Base-by-base conservation (phyloP, 257 asterid species). In the Thymus quinquecostatus region DNA sequence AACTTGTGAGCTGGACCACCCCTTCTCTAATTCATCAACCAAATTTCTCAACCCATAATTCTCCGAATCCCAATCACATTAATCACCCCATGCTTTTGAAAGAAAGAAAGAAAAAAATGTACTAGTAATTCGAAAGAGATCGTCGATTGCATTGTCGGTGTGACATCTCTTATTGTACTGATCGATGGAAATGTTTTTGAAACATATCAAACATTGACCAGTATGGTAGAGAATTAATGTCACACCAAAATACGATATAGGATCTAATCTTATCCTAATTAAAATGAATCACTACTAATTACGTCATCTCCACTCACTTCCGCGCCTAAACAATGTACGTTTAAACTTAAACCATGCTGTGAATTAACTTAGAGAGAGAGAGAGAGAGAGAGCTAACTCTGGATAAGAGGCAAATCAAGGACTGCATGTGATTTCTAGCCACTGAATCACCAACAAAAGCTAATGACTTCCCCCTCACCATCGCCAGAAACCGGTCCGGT, bases 401-500 rank as follows among this genome's bases (percentile, higher is more conserved):
- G 4, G 96, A 85, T 70, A 91, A 81, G 75, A 88, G 92, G 86
- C 97, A 91, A 21, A 91, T 79, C 83, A 91, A 64, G 8, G 97
- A 91, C 77, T 91, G 97, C 97, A 91, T 82, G 58, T 91, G 96
- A 79, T 91, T 91, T 49, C 96, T 86, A 4, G 90, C 94, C 4
- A 91, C 89, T 0, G 97, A 91, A 43, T 90, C 97, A 11, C 97
- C 97, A 10, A 91, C 87, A 58, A 91, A 86, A 0, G 94, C 97
- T 30, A 91, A 65, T 2, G 95, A 85, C 50, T 83, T 91, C 1
- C 96, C 94, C 74, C 77, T 73, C 0, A 91, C 83, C 40, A 89
- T 51, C 53, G 81, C 80, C 64, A 91, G 6, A 43, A 88, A 91
- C 60, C 57, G 71, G 28, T 0, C 8, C 6, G 97, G 91, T 29